Base-by-base conservation (phyloP, 306 rosid species). In the Dicorynia guianensis region DNA sequence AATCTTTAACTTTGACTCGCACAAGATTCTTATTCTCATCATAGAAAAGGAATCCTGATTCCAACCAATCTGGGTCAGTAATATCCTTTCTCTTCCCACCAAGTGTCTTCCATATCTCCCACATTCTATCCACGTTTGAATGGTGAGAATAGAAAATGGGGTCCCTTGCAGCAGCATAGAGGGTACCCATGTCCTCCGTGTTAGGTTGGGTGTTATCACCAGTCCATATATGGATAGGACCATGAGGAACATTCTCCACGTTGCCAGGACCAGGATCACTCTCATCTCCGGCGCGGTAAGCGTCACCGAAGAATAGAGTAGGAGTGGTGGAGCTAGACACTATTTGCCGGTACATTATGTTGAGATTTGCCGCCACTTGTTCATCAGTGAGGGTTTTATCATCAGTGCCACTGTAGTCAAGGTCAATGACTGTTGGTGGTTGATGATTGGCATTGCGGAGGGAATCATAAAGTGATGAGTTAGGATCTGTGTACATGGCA, bases 131-230 rank as follows among this genome's bases (percentile, higher is more conserved):
- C 0, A 87, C 63, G 15, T 89, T 89, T 4, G 89, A 71, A 57
- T 87, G 90, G 12, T 87, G 95, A 4, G 81, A 59, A 56, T 13
- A 89, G 63, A 89, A 89, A 10, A 89, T 74, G 17, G 95, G 95
- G 43, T 89, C 95, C 4, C 87, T 69, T 2, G 60, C 92, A 0
- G 92, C 92, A 0, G 92, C 82, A 72, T 87, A 86, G 71, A 90
- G 81, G 56, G 53, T 84, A 7, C 96, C 96, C 96, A 90, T 87
- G 79, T 90, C 38, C 55, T 90, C 92, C 0, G 20, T 5, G 64
- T 87, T 82, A 1, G 89, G 81, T 19, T 82, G 79, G 4, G 60
- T 75, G 38, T 17, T 71, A 30, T 85, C 88, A 1, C 92, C 92
- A 18, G 63, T 53, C 85, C 89, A 86, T 0, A 55, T 4, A 59